Percentiles rank a stretch among this genome's conserved stretches.
These are phyloP conservation scores for Ceratonia siliqua DNA, from an alignment of 306 rosid genomes.

Conservation along the genomic window DNA sequence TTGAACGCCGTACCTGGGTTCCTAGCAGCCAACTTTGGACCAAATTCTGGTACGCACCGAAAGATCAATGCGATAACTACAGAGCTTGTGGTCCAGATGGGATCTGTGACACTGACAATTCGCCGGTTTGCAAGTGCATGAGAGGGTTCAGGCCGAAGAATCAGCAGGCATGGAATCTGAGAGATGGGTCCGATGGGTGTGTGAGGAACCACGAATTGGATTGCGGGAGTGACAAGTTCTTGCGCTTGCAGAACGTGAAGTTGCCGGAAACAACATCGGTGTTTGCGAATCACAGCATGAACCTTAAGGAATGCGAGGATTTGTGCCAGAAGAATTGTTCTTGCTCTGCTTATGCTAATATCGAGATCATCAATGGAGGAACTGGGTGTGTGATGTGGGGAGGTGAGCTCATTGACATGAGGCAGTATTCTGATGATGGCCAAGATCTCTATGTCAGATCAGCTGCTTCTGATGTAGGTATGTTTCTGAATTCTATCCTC, in stretches of 20 bases:
- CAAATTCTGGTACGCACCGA: slow-evolving; percentile 64
- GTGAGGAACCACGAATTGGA: slow-evolving; percentile 48
- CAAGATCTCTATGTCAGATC: slow-evolving; percentile 65
- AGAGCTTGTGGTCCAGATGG: slow-evolving; percentile 69
- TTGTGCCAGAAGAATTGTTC: slow-evolving; percentile 59
- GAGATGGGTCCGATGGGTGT: slow-evolving; percentile 81
- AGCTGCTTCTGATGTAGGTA: slow-evolving; percentile 77
- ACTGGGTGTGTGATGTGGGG: slow-evolving; percentile 72
- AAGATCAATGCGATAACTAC: slow-evolving; percentile 66
- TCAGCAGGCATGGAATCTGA: slow-evolving; percentile 55
- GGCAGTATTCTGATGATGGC: slow-evolving; percentile 46
- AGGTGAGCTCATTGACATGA: slow-evolving; percentile 52
- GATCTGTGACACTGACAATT: slow-evolving; percentile 58
- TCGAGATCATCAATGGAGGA: slow-evolving; percentile 50
- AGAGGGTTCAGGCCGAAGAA: slow-evolving; percentile 60
- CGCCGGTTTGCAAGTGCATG: slow-evolving; percentile 69
- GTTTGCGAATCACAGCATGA: slow-evolving; percentile 48
- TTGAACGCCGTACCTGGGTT: slow-evolving; percentile 60
- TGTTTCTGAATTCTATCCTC: not conserved
- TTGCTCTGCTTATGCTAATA: slow-evolving; percentile 58
- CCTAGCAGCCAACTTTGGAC: slow-evolving; percentile 46
- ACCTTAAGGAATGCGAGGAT: slow-evolving; percentile 38
- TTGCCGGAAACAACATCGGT: slow-evolving; percentile 62
- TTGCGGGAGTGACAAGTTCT: slow-evolving; percentile 53
- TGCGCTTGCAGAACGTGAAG: slow-evolving; percentile 43